Evolutionary conservation across 345 rosid genomes (phyloP).

Genomic region (Camelina neglecta): DNA sequence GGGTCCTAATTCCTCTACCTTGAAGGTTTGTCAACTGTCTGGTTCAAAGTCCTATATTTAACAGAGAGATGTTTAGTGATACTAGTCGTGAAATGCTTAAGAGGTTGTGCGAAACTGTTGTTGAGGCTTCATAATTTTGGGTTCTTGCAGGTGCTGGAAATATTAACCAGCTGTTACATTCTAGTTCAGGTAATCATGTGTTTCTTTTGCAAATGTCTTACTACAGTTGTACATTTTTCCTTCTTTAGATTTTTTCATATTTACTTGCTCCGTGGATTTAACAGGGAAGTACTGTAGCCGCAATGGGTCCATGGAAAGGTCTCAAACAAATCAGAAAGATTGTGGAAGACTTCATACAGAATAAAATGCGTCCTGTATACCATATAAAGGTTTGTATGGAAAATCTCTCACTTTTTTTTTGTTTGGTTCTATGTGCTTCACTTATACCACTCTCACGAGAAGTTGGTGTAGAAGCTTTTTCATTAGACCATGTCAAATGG

Average conservation of each 20-base stretch:
- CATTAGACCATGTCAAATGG: constrained; percentile 8
- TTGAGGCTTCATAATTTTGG: constrained; percentile 32
- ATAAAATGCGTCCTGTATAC: constrained; percentile 88
- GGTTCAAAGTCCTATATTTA: background rate
- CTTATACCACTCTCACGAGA: background rate
- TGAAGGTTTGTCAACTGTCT: constrained; percentile 61
- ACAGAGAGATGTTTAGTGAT: constrained; percentile 10
- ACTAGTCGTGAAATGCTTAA: constrained; percentile 15
- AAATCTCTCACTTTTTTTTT: background rate
- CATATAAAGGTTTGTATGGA: constrained; percentile 42
- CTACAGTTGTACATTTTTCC: background rate
- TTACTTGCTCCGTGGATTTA: constrained; percentile 15
- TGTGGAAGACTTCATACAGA: constrained; percentile 79
- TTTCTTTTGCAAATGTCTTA: constrained; percentile 19
- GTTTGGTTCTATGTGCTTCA: background rate
- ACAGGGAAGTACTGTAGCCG: constrained; percentile 94
- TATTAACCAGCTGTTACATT: constrained; percentile 86
- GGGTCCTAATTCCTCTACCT: constrained; percentile 91
- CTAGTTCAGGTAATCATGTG: constrained; percentile 75
- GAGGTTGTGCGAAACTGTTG: background rate
- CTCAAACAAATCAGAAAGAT: constrained; percentile 83
- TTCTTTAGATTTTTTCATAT: constrained; percentile 3
- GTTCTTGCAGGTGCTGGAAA: constrained; percentile 83
- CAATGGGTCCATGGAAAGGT: constrained; percentile 87
- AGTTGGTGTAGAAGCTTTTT: constrained; percentile 20